phyloP scores from a whole-genome alignment of 2,329 filamentous ascomycete species.

The Aureobasidium vineae region DNA sequence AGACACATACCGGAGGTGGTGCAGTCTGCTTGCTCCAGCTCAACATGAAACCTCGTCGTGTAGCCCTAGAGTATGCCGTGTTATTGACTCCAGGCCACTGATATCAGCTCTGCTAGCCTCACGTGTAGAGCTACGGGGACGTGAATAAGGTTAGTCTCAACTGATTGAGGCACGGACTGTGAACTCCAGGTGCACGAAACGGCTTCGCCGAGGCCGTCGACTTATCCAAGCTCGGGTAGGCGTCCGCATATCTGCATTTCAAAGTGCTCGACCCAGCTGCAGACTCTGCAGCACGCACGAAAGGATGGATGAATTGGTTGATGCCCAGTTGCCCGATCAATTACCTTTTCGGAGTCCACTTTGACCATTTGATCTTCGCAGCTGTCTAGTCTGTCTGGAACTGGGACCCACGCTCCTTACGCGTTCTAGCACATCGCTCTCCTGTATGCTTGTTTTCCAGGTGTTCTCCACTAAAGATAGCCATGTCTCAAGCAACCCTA shows the following conservation, averaged over 20 bases:
- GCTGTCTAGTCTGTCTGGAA: not conserved
- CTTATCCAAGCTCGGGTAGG: conserved; percentile 5
- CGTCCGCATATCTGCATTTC: conserved; percentile 2
- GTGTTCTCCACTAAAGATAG: conserved; percentile 24
- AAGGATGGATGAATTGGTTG: not conserved
- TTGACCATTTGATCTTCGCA: conserved; percentile 12
- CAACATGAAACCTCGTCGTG: conserved; percentile 1
- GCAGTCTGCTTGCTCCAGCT: not conserved
- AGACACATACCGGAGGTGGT: not conserved
- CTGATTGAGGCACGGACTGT: conserved; percentile 11
- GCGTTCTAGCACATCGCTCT: conserved; percentile 8
- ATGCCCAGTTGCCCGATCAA: conserved; percentile 3
- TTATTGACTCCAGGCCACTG: conserved; percentile 14
- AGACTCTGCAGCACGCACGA: conserved; percentile 20
- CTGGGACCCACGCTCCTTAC: conserved; percentile 7
- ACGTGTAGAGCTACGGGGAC: conserved; percentile 5
- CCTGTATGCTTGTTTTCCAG: conserved; percentile 11
- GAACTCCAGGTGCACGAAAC: conserved; percentile 4
- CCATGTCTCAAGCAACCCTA: conserved; percentile 21
- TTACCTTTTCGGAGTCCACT: not conserved
- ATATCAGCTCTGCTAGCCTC: conserved; percentile 6
- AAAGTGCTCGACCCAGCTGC: conserved; percentile 12
- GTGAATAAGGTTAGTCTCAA: conserved; percentile 14
- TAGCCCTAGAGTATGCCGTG: conserved; percentile 7
- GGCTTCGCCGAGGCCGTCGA: conserved; percentile 12